Evolutionary conservation across 441 rosid species (phyloP).

Genomic region (Breynia disticha): DNA sequence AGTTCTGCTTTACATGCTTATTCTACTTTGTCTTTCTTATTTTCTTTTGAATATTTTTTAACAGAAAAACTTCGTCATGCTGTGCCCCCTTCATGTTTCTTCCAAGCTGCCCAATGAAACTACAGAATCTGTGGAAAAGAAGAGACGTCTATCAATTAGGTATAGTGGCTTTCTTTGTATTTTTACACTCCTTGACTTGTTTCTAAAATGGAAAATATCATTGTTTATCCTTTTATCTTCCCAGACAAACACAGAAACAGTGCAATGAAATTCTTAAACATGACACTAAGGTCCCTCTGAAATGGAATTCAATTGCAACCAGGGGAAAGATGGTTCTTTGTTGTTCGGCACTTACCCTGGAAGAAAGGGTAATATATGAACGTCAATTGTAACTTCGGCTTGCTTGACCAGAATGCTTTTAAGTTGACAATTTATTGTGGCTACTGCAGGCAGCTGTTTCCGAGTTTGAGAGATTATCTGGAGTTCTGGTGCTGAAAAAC

Average conservation of each 20-base stretch:
- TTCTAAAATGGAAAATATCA: conserved; percentile 1
- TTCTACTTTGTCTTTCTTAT: not conserved
- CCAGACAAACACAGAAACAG: conserved; percentile 27
- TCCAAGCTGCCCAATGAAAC: conserved; percentile 53
- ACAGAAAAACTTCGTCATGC: conserved; percentile 69
- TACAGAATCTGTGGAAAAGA: conserved; percentile 24
- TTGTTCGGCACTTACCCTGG: conserved; percentile 66
- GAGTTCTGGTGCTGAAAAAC: conserved; percentile 40
- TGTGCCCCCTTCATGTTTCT: conserved; percentile 65
- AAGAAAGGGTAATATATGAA: conserved; percentile 48
- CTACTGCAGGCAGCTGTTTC: conserved; percentile 50
- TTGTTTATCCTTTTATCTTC: conserved; percentile 11
- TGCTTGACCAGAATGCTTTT: not conserved
- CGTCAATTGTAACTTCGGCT: conserved; percentile 1
- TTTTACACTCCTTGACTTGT: not conserved
- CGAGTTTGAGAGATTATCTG: conserved; percentile 44
- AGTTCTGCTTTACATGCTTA: not conserved
- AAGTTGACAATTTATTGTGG: not conserved
- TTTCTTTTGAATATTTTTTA: conserved; percentile 6
- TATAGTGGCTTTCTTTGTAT: conserved; percentile 17
- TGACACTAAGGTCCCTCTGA: conserved; percentile 15
- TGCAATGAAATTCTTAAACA: conserved; percentile 26
- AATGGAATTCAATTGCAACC: conserved; percentile 22
- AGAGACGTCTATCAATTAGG: conserved; percentile 31
- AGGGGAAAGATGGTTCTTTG: conserved; percentile 49